Base-by-base conservation (phyloP, 441 rosid genomes). In the Adansonia grandidieri region DNA sequence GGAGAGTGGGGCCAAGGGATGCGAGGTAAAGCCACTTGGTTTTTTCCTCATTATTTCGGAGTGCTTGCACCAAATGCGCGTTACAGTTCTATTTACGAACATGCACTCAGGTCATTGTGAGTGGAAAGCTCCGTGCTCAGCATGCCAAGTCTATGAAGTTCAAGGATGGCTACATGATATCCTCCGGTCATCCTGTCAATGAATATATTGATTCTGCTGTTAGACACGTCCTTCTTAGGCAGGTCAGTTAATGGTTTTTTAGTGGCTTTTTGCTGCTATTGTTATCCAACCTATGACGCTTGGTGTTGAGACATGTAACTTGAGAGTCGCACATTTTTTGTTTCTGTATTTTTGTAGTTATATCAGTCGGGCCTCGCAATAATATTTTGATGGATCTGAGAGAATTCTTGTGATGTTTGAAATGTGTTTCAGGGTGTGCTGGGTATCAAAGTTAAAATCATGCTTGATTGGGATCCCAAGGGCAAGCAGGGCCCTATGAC, bases 91-190 rank as follows among this genome's bases (percentile, higher is more conserved):
- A 9, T 15, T 53, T 50, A 5, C 0, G 11, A 13, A 11, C 14
- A 42, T 62, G 8, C 4, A n/a, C 14, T 76, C 2, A 87, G 93
- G 96, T 90, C 10, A 90, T 89, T 79, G 88, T 88, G 32, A 89
- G 94, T 11, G 87, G 89, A 42, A 90, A 90, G 85, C 88, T 91
- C 15, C 83, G 87, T 57, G 89, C 92, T 37, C 91, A 87, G 66
- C 88, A 90, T 45, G 92, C 96, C 58, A 91, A 89, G 77, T 88
- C 92, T 1, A 92, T 92, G 97, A 90, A 92, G 81, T 92, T 92
- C 75, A 88, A 90, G 87, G 96, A 92, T 78, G 94, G 96, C 37
- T 92, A 92, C 74, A 92, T 92, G 94, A 89, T 89, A 9, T 92
- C 96, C 32, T 89, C 96, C 28, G 96, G 96, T 40, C 93, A 90